Percentiles rank a stretch among this genome's conserved stretches.
Evolutionary conservation across 176 grass and related monocot species (phyloP).

Genomic region (Hordeum vulgare): MorexV3_pseudomolecules_assembly NC_058521.1:9691220-9691719

Average conservation of each 20-base stretch:
- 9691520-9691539: not conserved
- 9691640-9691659: not conserved
- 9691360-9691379: not conserved
- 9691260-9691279: constrained; percentile 56
- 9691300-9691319: not conserved
- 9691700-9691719: constrained; percentile 21
- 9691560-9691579: not conserved
- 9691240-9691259: constrained; percentile 47
- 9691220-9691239: constrained; percentile 62
- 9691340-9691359: not conserved
- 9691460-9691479: constrained; percentile 15
- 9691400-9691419: constrained; percentile 80
- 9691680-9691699: constrained; percentile 38
- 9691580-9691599: not conserved
- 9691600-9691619: not conserved
- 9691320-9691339: not conserved
- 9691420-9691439: constrained; percentile 61
- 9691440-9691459: constrained; percentile 65
- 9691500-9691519: not conserved
- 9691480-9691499: not conserved
- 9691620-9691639: not conserved
- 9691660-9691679: not conserved
- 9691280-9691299: not conserved
- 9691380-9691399: not conserved
- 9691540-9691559: not conserved